Evolutionary conservation across 2,329 filamentous ascomycete species (phyloP).

Genomic region (Drechslera avenae): DNA sequence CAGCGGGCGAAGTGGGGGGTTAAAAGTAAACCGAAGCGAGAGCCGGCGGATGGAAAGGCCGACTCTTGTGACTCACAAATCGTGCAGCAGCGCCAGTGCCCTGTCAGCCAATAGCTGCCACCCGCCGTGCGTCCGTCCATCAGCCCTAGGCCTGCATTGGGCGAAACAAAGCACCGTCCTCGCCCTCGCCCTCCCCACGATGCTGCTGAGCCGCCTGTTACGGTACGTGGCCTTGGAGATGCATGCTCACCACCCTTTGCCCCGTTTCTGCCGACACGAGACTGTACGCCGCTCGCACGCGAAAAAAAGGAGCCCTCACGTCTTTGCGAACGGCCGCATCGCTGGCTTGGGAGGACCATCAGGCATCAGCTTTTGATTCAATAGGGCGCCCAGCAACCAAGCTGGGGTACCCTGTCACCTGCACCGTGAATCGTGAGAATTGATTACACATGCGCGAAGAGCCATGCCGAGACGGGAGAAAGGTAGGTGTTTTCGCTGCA

Average conservation of each 20-base stretch:
- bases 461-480: constrained; percentile 29
- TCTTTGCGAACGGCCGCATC: not conserved
- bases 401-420: constrained; percentile 29
- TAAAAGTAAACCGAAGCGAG: constrained; percentile 32
- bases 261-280: not conserved
- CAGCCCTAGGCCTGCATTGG: constrained; percentile 19
- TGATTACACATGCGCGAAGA: constrained; percentile 26
- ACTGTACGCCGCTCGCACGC: not conserved
- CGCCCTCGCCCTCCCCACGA: not conserved
- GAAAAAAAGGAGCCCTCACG: not conserved
- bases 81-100: constrained; percentile 20
- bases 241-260: not conserved
- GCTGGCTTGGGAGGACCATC: not conserved
- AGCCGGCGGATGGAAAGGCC: constrained; percentile 13
- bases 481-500: constrained; percentile 24
- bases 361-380: constrained; percentile 30
- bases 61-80: constrained; percentile 26
- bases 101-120: constrained; percentile 14
- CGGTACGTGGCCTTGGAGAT: not conserved
- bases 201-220: not conserved
- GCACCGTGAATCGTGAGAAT: constrained; percentile 29
- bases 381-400: constrained; percentile 36
- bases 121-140: constrained; percentile 10
- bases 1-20: constrained; percentile 36
- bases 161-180: constrained; percentile 4